A percentile compares a stretch with the other conserved stretches of the same genome.
These are phyloP conservation scores for Paulownia fortunei DNA, from an alignment of 257 asterid species.

Conservation along the genomic window DNA sequence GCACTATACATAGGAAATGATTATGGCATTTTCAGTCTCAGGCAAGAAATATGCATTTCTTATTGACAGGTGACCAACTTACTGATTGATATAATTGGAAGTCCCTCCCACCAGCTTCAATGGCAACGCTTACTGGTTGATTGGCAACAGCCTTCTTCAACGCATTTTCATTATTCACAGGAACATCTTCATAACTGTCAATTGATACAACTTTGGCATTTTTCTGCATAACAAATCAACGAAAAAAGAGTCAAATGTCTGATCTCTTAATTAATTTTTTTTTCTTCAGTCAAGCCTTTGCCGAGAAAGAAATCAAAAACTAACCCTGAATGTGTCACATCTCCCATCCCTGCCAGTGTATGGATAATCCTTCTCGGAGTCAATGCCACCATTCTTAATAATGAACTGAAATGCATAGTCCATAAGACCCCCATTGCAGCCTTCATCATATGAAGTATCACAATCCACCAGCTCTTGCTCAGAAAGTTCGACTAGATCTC, in stretches of 20 bases:
- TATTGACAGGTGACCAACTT: conserved; percentile 28
- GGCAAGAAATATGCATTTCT: background rate
- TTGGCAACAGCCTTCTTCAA: conserved; percentile 58
- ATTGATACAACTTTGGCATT: conserved; percentile 71
- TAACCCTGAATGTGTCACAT: conserved; percentile 58
- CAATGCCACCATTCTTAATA: conserved; percentile 65
- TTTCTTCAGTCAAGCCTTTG: too few relatives aligned
- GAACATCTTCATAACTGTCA: conserved; percentile 64
- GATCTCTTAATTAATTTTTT: background rate
- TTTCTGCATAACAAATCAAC: conserved; percentile 49
- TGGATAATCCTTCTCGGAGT: conserved; percentile 61
- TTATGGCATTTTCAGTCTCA: background rate
- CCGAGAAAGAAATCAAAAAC: conserved; percentile 4
- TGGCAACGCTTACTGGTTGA: conserved; percentile 69
- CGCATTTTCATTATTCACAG: conserved; percentile 47
- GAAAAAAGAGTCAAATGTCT: background rate
- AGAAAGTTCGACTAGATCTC: conserved; percentile 54
- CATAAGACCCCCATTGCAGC: conserved; percentile 76
- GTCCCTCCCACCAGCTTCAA: conserved; percentile 73
- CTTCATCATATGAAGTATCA: conserved; percentile 48
- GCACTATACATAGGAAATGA: background rate
- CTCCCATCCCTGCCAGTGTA: conserved; percentile 50
- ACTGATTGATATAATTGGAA: conserved; percentile 70
- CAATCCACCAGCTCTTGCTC: conserved; percentile 76
- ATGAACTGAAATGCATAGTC: conserved; percentile 69